Conservation (phyloP, 2,329 filamentous ascomycete species). For the Aspergillus pseudotamarii region DNA sequence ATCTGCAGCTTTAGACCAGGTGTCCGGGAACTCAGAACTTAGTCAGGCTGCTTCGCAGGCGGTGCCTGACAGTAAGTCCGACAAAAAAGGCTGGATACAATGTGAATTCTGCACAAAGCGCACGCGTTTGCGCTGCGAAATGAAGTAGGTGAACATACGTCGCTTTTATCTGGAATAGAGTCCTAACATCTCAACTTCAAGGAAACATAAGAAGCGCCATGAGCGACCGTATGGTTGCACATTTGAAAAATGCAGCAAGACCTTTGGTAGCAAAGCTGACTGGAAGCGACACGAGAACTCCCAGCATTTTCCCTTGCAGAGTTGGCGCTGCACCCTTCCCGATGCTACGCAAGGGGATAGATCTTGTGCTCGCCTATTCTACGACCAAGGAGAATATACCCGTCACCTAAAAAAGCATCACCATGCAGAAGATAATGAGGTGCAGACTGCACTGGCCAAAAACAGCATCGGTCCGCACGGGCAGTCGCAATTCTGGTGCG, state of each 20-base stretch:
- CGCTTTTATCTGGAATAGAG: not conserved
- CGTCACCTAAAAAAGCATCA: slow-evolving; percentile 63
- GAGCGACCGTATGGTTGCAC: slow-evolving; percentile 82
- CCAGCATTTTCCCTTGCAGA: slow-evolving; percentile 72
- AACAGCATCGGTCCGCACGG: slow-evolving; percentile 67
- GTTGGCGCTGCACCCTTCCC: slow-evolving; percentile 68
- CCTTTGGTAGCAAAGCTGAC: slow-evolving; percentile 90
- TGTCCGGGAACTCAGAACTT: slow-evolving; percentile 18
- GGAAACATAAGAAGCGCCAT: slow-evolving; percentile 85
- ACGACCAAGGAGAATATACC: slow-evolving; percentile 61
- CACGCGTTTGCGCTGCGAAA: slow-evolving; percentile 38
- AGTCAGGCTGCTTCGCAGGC: slow-evolving; percentile 7
- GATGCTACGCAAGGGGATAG: slow-evolving; percentile 24
- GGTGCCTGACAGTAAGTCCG: slow-evolving; percentile 14
- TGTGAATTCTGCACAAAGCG: slow-evolving; percentile 35
- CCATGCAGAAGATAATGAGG: slow-evolving; percentile 30
- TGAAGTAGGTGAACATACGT: slow-evolving; percentile 35
- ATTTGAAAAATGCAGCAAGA: slow-evolving; percentile 67
- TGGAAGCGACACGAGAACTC: slow-evolving; percentile 89
- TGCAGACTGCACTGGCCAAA: slow-evolving; percentile 44
- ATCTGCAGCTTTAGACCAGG: slow-evolving; percentile 30
- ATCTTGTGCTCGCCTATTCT: slow-evolving; percentile 62
- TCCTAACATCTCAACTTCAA: slow-evolving; percentile 37
- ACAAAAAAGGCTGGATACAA: slow-evolving; percentile 32
- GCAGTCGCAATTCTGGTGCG: slow-evolving; percentile 78